phyloP scores from a whole-genome alignment of 1,139 yeast species.

The Kluyveromyces sp. region DNA sequence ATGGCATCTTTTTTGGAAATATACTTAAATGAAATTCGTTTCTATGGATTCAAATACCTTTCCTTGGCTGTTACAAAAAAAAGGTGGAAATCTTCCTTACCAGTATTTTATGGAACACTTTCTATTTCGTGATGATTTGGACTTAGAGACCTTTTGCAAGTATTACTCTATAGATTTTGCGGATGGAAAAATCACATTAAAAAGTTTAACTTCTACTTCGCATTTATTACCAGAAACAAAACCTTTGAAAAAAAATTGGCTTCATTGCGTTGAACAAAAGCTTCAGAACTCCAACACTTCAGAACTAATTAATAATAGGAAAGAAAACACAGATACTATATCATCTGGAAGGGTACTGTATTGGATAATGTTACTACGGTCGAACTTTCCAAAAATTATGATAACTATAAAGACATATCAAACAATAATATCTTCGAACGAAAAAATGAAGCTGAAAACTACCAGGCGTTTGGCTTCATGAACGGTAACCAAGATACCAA shows the following conservation, averaged over 20 bases:
- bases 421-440: too few species aligned
- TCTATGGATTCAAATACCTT: conserved; percentile 66
- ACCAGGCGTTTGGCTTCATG: too few species aligned
- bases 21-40: conserved; percentile 71
- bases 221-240: conserved; percentile 39
- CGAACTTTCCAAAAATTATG: not conserved
- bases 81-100: conserved; percentile 57
- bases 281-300: conserved; percentile 26
- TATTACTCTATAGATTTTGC: conserved; percentile 55
- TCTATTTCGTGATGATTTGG: conserved; percentile 56
- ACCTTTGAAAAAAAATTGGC: conserved; percentile 47
- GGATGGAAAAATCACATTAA: conserved; percentile 46
- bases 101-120: conserved; percentile 42
- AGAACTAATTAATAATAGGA: conserved; percentile 33
- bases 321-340: conserved; percentile 21
- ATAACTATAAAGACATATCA: too few species aligned
- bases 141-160: conserved; percentile 48
- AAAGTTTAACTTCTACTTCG: conserved; percentile 42
- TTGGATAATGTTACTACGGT: not conserved
- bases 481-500: too few species aligned
- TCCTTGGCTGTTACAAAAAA: conserved; percentile 59
- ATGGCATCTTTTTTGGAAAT: conserved; percentile 72
- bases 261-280: conserved; percentile 45
- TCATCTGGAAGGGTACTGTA: not conserved
- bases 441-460: too few species aligned